phyloP scores from a whole-genome alignment of 2,329 filamentous ascomycete species.

The Diplocarpon mali region DNA sequence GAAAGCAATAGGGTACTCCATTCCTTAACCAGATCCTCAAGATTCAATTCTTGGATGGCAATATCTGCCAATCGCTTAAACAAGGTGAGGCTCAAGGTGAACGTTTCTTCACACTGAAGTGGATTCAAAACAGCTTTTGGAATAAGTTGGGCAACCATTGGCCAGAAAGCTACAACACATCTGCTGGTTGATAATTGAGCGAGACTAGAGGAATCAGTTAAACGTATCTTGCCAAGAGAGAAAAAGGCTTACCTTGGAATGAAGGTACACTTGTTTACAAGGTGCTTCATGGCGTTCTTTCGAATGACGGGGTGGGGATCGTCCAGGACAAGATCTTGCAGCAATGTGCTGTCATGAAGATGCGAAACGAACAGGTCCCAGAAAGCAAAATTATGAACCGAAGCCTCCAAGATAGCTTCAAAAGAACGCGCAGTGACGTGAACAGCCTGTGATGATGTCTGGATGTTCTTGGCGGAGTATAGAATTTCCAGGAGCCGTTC shows the following conservation, averaged over 20 bases:
- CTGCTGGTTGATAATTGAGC: constrained; percentile 27
- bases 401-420: constrained; percentile 37
- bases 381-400: constrained; percentile 33
- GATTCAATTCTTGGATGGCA: constrained; percentile 14
- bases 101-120: constrained; percentile 24
- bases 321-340: constrained; percentile 33
- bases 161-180: constrained; percentile 39
- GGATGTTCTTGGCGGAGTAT: constrained; percentile 14
- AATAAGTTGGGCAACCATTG: constrained; percentile 25
- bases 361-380: constrained; percentile 34
- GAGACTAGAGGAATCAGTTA: constrained; percentile 12
- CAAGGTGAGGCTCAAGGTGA: constrained; percentile 32
- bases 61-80: constrained; percentile 32
- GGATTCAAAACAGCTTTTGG: constrained; percentile 15
- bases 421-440: constrained; percentile 33
- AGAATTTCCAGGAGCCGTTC: constrained; percentile 26
- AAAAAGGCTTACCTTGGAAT: constrained; percentile 18
- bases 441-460: constrained; percentile 20
- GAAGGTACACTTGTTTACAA: constrained; percentile 24
- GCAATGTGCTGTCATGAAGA: constrained; percentile 28
- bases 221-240: background rate
- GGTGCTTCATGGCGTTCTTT: constrained; percentile 24
- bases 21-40: constrained; percentile 20
- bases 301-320: constrained; percentile 29
- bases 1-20: constrained; percentile 29